Base-by-base conservation (phyloP, 768 basidiomycete species). In the Phanerodontia chrysosporium region DNA sequence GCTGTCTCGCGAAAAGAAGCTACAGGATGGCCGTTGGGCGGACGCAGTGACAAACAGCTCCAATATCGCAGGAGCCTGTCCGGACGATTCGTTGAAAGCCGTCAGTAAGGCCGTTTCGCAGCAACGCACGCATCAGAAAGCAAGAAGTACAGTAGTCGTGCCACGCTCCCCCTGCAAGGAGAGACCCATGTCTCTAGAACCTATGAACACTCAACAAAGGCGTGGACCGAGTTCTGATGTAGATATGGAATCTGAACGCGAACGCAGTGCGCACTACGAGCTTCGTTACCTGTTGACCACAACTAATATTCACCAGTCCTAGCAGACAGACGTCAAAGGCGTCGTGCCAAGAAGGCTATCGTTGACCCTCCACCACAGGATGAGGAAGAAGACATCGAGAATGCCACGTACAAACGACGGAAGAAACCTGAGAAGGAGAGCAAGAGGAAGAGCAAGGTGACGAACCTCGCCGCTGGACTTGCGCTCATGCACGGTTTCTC, bases 401-500 rank as follows among this genome's bases (percentile, higher is more conserved):
- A 59, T 5, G 59, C 32, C 60, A 63, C 51, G 60, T 58, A 18
- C 9, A 7, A 48, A 29, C 58, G 27, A 45, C 25, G 57, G 51
- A 45, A 58, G 59, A 48, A 67, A 54, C 32, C 28, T 24, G 55
- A 44, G 62, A 66, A 55, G 63, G 68, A 51, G 49, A 61, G 49
- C 60, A 66, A 61, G 42, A 67, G 45, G 49, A 67, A 68, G 55
- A 69, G 63, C 30, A 72, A 69, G 57, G 65, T 63, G 42, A 44
- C 55, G n/a, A 79, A 72, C 46, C 57, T 76, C 10, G 75, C 80
- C 9, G 71, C 79, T 1, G 83, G 79, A 3, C 74, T 87, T 32
- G 85, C 86, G 0, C 74, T 89, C 27, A 83, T 89, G 83, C 83
- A 87, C 61, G 85, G 84, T 0, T 86, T 88, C 66, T 71, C 78